A percentile compares a stretch with the other conserved stretches of the same genome.
Conservation (phyloP, 441 rosid genomes). For the Syzygium malaccense region DNA sequence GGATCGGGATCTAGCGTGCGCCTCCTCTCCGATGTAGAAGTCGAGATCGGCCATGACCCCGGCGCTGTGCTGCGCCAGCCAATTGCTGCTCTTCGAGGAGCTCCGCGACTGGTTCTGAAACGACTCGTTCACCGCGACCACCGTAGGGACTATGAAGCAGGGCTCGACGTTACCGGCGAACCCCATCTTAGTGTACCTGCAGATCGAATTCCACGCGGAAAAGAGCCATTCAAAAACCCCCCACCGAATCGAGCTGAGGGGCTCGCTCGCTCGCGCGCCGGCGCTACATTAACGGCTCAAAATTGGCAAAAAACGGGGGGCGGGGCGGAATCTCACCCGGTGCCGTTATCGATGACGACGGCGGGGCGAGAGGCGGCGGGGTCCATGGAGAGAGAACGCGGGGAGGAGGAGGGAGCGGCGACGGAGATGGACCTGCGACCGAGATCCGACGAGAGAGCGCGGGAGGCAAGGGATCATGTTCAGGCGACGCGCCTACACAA, state of each 20-base stretch:
- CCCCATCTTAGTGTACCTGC: conserved; percentile 94
- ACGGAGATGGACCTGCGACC: conserved; percentile 25
- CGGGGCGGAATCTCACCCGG: conserved; percentile 57
- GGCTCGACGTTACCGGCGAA: conserved; percentile 99
- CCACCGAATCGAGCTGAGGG: neutral
- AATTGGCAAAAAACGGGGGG: neutral
- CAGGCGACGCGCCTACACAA: conserved; percentile 26
- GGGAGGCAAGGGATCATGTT: conserved; percentile 45
- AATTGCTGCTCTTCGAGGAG: conserved; percentile 60
- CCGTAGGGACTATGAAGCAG: conserved; percentile 89
- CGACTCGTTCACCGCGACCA: conserved; percentile 88
- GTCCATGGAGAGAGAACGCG: conserved; percentile 44
- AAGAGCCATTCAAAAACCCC: neutral
- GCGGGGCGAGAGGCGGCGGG: conserved; percentile 83
- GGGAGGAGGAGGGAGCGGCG: neutral
- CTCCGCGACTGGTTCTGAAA: conserved; percentile 68
- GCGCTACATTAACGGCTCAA: neutral
- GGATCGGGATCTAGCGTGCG: conserved; percentile 60
- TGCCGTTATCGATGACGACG: conserved; percentile 94
- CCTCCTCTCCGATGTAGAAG: conserved; percentile 90
- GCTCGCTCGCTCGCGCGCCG: neutral
- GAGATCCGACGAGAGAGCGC: conserved; percentile 43
- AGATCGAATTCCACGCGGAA: neutral
- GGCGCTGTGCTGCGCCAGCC: conserved; percentile 82
- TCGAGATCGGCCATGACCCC: conserved; percentile 99